A percentile compares a stretch with the other conserved stretches of the same genome.
These are phyloP conservation scores for Knoxia roxburghii DNA, from an alignment of 257 asterid genomes.

Conservation along the genomic window DNA sequence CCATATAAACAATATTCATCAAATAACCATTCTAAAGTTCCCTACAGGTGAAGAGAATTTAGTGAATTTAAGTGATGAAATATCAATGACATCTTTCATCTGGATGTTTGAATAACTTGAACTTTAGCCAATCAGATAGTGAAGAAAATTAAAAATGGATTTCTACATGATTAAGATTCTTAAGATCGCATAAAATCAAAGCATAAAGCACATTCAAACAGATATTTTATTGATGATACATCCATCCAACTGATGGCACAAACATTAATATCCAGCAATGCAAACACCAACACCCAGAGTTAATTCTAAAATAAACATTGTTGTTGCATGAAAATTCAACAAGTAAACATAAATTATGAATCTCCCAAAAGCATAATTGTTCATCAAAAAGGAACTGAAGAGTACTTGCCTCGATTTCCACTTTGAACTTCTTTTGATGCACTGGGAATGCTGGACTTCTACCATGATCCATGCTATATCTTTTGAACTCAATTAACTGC, in stretches of 20 bases:
- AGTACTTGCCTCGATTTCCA: slow-evolving; percentile 21
- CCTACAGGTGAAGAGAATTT: not conserved
- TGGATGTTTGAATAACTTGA: too few relatives aligned
- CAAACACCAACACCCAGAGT: not conserved
- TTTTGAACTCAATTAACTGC: not conserved
- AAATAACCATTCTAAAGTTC: not conserved
- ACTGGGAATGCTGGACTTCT: slow-evolving; percentile 17
- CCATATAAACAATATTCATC: too few relatives aligned
- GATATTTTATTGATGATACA: not conserved
- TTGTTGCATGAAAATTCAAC: not conserved
- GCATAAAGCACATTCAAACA: too few relatives aligned
- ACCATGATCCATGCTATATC: not conserved
- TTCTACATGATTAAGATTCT: too few relatives aligned
- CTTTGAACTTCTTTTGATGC: slow-evolving; percentile 15
- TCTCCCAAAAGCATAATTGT: not conserved
- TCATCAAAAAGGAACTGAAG: not conserved
- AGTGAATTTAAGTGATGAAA: not conserved
- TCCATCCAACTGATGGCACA: not conserved
- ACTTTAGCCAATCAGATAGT: too few relatives aligned
- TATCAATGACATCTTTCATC: too few relatives aligned
- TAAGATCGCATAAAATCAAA: too few relatives aligned
- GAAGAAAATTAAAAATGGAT: too few relatives aligned
- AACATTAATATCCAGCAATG: not conserved
- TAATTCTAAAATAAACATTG: not conserved
- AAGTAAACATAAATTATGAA: not conserved